These are phyloP conservation scores for Martiniozyma asiatica DNA, from an alignment of 1,139 yeast species.

Conservation along the genomic window DNA sequence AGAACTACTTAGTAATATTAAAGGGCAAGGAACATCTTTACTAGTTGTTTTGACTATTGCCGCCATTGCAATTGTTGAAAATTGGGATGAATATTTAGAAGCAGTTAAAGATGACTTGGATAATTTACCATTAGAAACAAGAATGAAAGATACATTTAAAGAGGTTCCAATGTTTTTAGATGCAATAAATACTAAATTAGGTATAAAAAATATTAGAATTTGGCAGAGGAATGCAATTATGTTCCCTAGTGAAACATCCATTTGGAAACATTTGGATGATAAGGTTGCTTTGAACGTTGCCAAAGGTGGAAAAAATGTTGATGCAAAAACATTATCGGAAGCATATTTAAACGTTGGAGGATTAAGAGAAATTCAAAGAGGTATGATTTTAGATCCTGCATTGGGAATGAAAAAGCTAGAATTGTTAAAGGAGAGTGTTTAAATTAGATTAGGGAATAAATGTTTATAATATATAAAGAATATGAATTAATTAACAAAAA, in stretches of 20 bases:
- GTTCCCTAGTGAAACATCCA: slow-evolving; percentile 56
- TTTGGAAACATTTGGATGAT: slow-evolving; percentile 56
- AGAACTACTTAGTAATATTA: slow-evolving; percentile 53
- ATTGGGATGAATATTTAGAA: slow-evolving; percentile 44
- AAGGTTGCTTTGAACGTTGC: slow-evolving; percentile 46
- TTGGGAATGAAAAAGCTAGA: too few relatives aligned
- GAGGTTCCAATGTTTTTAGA: slow-evolving; percentile 51
- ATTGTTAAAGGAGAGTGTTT: too few relatives aligned
- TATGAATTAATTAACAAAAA: too few relatives aligned
- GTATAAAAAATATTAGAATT: slow-evolving; percentile 16
- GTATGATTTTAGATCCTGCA: slow-evolving; percentile 23
- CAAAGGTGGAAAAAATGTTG: slow-evolving; percentile 30
- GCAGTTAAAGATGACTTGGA: slow-evolving; percentile 60
- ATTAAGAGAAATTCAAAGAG: slow-evolving; percentile 48
- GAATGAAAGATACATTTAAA: slow-evolving; percentile 36
- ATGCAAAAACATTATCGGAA: slow-evolving; percentile 39
- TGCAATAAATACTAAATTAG: slow-evolving; percentile 32
- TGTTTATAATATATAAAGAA: too few relatives aligned
- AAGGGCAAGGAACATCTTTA: slow-evolving; percentile 50
- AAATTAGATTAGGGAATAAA: too few relatives aligned
- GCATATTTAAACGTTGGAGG: slow-evolving; percentile 36
- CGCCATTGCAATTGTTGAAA: slow-evolving; percentile 62
- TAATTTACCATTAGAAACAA: slow-evolving; percentile 33
- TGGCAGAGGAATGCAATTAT: slow-evolving; percentile 66
- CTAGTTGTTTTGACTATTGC: slow-evolving; percentile 64